Evolutionary conservation across 441 rosid species (phyloP).

Genomic region (Populus hybrid): DNA sequence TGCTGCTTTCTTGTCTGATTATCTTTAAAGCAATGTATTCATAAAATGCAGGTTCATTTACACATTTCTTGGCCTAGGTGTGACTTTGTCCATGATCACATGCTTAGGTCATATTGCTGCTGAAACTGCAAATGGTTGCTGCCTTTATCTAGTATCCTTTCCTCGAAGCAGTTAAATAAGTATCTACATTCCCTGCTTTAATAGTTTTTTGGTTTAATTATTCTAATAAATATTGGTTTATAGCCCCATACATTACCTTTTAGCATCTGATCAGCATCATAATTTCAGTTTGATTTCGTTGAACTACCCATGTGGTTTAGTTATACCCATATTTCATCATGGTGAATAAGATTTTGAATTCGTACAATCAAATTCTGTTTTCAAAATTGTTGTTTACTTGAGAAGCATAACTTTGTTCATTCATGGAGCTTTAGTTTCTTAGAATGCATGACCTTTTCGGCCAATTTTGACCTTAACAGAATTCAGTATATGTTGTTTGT

Average conservation of each 20-base stretch:
- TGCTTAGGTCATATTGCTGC: slow-evolving; percentile 86
- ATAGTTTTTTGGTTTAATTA: not conserved
- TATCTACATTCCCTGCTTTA: not conserved
- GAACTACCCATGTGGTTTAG: not conserved
- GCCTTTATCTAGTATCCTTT: slow-evolving; percentile 72
- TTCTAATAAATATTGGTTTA: not conserved
- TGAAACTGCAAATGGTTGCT: slow-evolving; percentile 74
- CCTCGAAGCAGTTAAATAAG: slow-evolving; percentile 3
- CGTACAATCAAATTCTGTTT: not conserved
- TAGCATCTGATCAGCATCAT: not conserved
- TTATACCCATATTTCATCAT: no score
- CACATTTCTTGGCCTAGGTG: slow-evolving; percentile 66
- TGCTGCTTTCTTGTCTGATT: not conserved
- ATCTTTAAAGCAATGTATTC: not conserved
- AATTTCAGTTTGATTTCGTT: not conserved
- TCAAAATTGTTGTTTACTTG: not conserved
- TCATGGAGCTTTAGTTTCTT: not conserved
- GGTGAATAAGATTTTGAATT: not conserved
- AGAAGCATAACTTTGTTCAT: not conserved
- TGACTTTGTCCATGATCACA: slow-evolving; percentile 56
- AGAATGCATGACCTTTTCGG: not conserved
- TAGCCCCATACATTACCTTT: not conserved
- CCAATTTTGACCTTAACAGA: slow-evolving; percentile 27
- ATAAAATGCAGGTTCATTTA: slow-evolving; percentile 68
- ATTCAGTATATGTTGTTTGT: slow-evolving; percentile 74